A percentile compares a stretch with the other conserved stretches of the same genome.
Evolutionary conservation across 2,329 filamentous ascomycete species (phyloP).

Genomic region (Metarhizium sp.): DNA sequence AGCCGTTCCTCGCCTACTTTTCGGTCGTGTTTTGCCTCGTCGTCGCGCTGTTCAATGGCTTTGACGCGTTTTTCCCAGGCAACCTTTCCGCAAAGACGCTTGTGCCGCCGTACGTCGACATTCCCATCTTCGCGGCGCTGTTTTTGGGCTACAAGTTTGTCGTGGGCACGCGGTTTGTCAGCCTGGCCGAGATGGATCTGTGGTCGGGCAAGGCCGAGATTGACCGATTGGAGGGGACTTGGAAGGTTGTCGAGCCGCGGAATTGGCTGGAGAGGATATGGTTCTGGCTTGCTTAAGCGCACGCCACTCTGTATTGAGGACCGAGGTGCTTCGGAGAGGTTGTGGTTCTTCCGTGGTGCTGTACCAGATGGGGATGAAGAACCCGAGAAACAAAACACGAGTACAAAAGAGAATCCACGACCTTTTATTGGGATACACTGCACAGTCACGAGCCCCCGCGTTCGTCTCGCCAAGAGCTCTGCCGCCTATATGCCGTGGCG

Average conservation of each 20-base stretch:
- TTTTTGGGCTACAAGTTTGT: constrained; percentile 56
- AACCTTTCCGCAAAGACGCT: constrained; percentile 39
- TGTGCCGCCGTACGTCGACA: constrained; percentile 59
- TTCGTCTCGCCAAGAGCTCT: too few species aligned
- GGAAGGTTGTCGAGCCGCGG: constrained; percentile 23
- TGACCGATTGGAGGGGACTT: constrained; percentile 26
- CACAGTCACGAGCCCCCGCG: too few species aligned
- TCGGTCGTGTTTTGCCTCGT: constrained; percentile 51
- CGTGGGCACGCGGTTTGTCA: constrained; percentile 45
- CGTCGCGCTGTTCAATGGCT: constrained; percentile 64
- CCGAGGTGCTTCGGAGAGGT: too few species aligned
- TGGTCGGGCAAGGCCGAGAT: constrained; percentile 32
- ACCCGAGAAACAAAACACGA: too few species aligned
- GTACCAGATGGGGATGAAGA: too few species aligned
- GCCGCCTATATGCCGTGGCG: too few species aligned
- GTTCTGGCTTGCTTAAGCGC: constrained; percentile 28
- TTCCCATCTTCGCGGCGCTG: constrained; percentile 55
- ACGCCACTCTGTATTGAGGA: too few species aligned
- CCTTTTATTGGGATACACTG: too few species aligned
- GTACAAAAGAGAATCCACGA: too few species aligned
- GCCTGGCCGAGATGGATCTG: constrained; percentile 27
- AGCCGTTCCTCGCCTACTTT: constrained; percentile 61
- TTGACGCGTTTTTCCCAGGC: constrained; percentile 58
- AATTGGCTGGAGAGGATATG: constrained; percentile 30
- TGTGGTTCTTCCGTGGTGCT: too few species aligned